Percentiles rank a stretch among this genome's conserved stretches.
Evolutionary conservation across 2,329 filamentous ascomycete genomes (phyloP).

Genomic region (Ceratocystis lukuohia): DNA sequence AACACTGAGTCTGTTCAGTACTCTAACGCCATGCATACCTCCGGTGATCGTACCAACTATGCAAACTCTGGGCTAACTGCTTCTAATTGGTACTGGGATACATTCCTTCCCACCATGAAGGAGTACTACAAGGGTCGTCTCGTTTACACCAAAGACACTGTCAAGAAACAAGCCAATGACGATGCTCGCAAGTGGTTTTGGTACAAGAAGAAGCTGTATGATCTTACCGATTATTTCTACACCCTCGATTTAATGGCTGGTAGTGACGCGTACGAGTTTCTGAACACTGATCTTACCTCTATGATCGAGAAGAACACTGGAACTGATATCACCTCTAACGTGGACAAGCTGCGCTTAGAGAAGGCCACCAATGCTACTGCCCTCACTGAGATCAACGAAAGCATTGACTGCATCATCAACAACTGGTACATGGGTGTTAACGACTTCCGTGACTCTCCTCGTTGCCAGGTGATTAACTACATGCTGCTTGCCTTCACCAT

Average conservation of each 20-base stretch:
- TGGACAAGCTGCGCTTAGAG: slow-evolving; percentile 41
- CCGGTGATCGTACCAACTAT: slow-evolving; percentile 48
- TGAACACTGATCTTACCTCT: slow-evolving; percentile 53
- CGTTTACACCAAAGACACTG: slow-evolving; percentile 49
- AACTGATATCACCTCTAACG: slow-evolving; percentile 57
- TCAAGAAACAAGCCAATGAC: slow-evolving; percentile 53
- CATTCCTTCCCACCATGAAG: slow-evolving; percentile 66
- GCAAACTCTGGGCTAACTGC: slow-evolving; percentile 44
- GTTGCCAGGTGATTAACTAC: slow-evolving; percentile 82
- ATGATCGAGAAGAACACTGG: slow-evolving; percentile 65
- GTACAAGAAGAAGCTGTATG: slow-evolving; percentile 64
- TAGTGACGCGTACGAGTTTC: slow-evolving; percentile 49
- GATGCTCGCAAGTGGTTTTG: slow-evolving; percentile 66
- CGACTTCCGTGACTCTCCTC: slow-evolving; percentile 66
- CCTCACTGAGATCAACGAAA: slow-evolving; percentile 47
- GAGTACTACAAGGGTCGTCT: slow-evolving; percentile 79
- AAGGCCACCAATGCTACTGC: slow-evolving; percentile 35
- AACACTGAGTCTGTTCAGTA: slow-evolving; percentile 38
- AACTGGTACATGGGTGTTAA: slow-evolving; percentile 69
- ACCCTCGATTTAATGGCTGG: slow-evolving; percentile 50
- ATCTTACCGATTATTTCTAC: slow-evolving; percentile 83
- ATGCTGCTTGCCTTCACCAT: slow-evolving; percentile 79
- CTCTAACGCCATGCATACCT: slow-evolving; percentile 50
- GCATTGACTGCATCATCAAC: slow-evolving; percentile 67
- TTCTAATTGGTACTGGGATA: slow-evolving; percentile 61